Base-by-base conservation (phyloP, 1,139 yeast species). In the Suhomyces atakaporum region DNA sequence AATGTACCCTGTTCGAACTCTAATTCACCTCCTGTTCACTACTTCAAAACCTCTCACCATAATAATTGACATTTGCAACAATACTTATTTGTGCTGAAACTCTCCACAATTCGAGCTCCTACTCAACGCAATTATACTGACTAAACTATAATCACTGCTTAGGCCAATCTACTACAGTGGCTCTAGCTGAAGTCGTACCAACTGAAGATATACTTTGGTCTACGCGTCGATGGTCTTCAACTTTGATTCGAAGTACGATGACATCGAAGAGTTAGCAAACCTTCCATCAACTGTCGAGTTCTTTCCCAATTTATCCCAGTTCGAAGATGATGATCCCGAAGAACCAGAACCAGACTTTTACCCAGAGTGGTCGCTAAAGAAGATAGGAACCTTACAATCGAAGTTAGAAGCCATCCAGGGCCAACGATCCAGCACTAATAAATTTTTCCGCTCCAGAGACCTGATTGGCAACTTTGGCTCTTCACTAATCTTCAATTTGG, bases 401-500 rank as follows among this genome's bases (percentile, higher is more conserved):
- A 54, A 62, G 16, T 42, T 68, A 9, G 75, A 68, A 27, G 36
- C 46, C 5, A 38, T 60, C 9, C 63, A 58, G 39, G 43, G 36
- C 29, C 44, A 42, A 27, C 49, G 50, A 29, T 15, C 32, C 12
- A 51, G 49, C 18, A 35, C 49, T 2, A 46, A 31, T 27, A 27
- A 33, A 12, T 35, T 31, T 14, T 18, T 31, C 16, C 45, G 48
- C 7, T 12, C 31, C 12, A 34, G 32, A 4, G 27, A 31, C 20
- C 36, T 36, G 20, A 39, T 44, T 7, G 16, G 37, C 19, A 35
- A 38, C 15, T 40, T 41, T 5, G 33, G 62, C 12, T 45, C 60
- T 6, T 45, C 51, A 14, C 38, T 62, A 25, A 66, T 78, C 3
- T 63, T 80, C 29, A 62, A 62, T 16, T 53, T 79, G 20, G 86